A percentile compares a stretch with the other conserved stretches of the same genome.
These are phyloP conservation scores for Musa schizocarpa DNA, from an alignment of 176 grass and related monocot species.

Conservation along the genomic window DNA sequence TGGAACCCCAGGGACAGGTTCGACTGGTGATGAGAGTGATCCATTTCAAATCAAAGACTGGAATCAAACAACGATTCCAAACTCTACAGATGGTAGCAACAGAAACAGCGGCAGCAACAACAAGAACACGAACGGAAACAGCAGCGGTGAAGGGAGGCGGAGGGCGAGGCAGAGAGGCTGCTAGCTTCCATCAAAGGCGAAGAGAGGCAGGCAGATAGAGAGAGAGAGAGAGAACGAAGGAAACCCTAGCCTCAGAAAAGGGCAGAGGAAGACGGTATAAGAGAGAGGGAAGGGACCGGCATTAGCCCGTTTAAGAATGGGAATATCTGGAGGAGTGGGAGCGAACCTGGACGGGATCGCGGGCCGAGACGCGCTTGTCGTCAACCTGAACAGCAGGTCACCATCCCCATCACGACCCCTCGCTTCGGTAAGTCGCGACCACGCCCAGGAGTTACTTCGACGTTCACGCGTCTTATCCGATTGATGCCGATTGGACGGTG, in stretches of 20 bases:
- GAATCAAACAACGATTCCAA: constrained; percentile 15
- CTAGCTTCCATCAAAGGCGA: constrained; percentile 18
- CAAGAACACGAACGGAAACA: not conserved
- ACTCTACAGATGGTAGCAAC: constrained; percentile 20
- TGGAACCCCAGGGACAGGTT: constrained; percentile 78
- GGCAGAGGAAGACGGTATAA: not conserved
- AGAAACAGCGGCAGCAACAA: constrained; percentile 10
- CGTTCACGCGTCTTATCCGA: not conserved
- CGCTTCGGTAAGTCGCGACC: not conserved
- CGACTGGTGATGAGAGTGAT: constrained; percentile 49
- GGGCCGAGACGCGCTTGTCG: not conserved
- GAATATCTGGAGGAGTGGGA: not conserved
- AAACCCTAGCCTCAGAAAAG: not conserved
- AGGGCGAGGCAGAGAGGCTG: not conserved
- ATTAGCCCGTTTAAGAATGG: not conserved
- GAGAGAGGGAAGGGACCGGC: not conserved
- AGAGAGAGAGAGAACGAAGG: not conserved
- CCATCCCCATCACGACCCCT: not conserved
- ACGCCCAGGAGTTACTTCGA: not conserved
- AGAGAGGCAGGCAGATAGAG: not conserved
- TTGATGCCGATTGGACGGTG: not conserved
- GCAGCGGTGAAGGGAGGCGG: not conserved
- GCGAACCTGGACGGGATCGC: not conserved
- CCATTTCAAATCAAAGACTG: constrained; percentile 20
- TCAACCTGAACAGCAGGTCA: not conserved